Evolutionary conservation across 495 filamentous ascomycete genomes (phyloP).

Genomic region (Evernia prunastri): DNA sequence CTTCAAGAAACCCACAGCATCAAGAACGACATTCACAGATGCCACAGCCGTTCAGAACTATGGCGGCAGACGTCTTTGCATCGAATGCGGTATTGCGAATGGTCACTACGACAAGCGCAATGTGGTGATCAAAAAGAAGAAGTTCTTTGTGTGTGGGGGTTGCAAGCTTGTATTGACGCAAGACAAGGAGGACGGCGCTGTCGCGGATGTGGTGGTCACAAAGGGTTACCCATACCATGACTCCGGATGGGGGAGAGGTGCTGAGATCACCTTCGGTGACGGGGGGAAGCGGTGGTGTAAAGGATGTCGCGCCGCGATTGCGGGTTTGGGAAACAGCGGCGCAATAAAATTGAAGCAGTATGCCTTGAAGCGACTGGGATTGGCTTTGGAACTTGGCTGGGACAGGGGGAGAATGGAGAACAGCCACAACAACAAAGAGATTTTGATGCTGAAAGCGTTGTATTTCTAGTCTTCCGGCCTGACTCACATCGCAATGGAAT

Average conservation of each 20-base stretch:
- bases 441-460: too few species aligned
- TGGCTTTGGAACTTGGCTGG: neutral
- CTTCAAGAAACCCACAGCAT: neutral
- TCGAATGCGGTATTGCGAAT: neutral
- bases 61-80: neutral
- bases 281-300: neutral
- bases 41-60: neutral
- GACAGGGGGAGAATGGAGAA: neutral
- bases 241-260: neutral
- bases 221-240: neutral
- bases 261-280: neutral
- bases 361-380: neutral
- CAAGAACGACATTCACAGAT: neutral
- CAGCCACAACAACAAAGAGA: too few species aligned
- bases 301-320: neutral
- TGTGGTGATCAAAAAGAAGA: slow-evolving; percentile 2
- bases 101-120: neutral
- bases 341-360: neutral
- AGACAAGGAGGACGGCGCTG: neutral
- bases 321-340: neutral
- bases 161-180: neutral
- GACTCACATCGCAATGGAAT: neutral
- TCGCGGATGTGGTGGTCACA: neutral
- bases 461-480: neutral
- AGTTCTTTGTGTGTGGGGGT: neutral